phyloP scores from a whole-genome alignment of 2,329 filamentous ascomycete species.

The Fusarium musae region DNA sequence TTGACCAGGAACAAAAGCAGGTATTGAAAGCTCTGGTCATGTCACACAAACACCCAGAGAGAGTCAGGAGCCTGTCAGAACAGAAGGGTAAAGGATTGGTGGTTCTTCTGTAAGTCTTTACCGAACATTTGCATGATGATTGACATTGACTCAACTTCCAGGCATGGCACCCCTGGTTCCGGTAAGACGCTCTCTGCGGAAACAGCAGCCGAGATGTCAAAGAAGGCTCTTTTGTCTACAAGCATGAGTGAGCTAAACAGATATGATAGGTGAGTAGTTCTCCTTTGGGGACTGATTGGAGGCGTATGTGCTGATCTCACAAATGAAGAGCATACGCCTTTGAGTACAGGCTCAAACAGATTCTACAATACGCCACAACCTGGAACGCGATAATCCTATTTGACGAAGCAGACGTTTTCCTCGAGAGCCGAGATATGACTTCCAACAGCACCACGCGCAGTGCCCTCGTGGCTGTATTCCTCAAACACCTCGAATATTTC shows the following conservation, averaged over 20 bases:
- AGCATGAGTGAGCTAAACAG: background rate
- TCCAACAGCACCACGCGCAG: background rate
- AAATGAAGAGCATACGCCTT: background rate
- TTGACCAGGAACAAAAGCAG: background rate
- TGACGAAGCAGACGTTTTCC: background rate
- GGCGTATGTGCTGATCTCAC: accelerated
- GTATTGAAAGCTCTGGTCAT: background rate
- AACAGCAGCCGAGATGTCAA: background rate
- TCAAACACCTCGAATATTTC: background rate
- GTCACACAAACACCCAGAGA: background rate
- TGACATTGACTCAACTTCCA: accelerated
- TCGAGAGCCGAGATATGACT: background rate
- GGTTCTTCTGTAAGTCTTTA: background rate
- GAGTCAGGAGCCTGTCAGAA: background rate
- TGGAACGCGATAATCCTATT: background rate
- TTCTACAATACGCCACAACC: background rate
- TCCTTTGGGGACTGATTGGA: accelerated
- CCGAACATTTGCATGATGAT: accelerated
- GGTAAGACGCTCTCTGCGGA: background rate
- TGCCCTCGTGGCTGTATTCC: background rate
- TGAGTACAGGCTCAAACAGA: background rate
- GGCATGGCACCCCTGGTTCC: background rate
- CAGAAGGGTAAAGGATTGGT: background rate
- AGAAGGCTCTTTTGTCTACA: background rate
- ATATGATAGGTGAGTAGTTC: background rate